Base-by-base conservation (phyloP, 768 basidiomycete genomes). In the Rhodotorula paludigena region DNA sequence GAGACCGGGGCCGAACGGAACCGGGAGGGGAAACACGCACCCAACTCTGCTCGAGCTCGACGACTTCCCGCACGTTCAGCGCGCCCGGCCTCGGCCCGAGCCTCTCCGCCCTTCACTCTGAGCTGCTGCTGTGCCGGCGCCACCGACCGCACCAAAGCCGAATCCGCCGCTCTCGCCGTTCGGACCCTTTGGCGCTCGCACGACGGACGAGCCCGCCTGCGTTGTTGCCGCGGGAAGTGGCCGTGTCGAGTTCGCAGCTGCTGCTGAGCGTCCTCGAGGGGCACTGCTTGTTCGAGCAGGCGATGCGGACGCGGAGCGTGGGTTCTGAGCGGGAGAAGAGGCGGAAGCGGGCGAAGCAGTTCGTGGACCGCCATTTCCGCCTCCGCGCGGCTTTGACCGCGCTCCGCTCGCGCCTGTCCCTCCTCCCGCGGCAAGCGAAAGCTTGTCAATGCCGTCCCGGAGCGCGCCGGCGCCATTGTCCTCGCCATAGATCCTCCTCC, bases 401-500 rank as follows among this genome's bases (percentile, higher is more conserved):
- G n/a, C n/a, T n/a, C n/a, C n/a, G n/a, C n/a, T n/a, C n/a, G n/a
- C n/a, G n/a, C n/a, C n/a, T n/a, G n/a, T n/a, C n/a, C n/a, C n/a
- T 6, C 28, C 30, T 15, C 30, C 20, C 15, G 11, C 20, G 33
- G 32, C 12, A 8, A 57, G 21, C 7, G 30, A 0, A 11, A 44
- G 56, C 56, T 44, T 44, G 33, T 16, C 28, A 20, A 45, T 2
- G 20, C 57, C 53, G 20, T 32, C 23, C 5, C 6, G 7, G 28
- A 12, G 28, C n/a, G 38, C 23, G 54, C n/a, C 28, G n/a, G 4
- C 36, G 58, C 36, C 12, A n/a, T n/a, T n/a, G n/a, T 59, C 52
- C n/a, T 68, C 66, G 49, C 66, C 66, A 14, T 54, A 63, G 52
- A 68, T 68, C 57, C 66, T 11, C 36, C 67, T 28, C 38, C 67